A percentile compares a stretch with the other conserved stretches of the same genome.
phyloP scores from a whole-genome alignment of 2,329 filamentous ascomycete genomes.

The Fusarium udum region DNA sequence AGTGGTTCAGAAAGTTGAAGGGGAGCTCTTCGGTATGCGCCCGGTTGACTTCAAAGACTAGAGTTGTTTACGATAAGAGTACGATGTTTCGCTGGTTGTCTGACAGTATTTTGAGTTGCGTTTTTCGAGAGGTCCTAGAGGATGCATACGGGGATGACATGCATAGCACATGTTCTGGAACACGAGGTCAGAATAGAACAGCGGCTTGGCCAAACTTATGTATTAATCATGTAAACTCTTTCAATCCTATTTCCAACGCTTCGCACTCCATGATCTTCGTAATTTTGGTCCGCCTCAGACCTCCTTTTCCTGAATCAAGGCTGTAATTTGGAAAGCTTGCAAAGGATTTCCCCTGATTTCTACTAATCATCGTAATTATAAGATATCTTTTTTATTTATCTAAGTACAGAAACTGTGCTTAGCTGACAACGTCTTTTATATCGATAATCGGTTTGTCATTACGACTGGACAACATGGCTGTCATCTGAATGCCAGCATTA shows the following conservation, averaged over 20 bases:
- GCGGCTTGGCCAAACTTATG: not conserved
- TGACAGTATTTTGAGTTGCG: no score
- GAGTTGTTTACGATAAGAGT: fast-evolving
- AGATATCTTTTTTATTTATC: not conserved
- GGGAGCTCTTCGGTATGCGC: not conserved
- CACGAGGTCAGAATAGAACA: no score
- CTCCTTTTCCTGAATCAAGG: not conserved
- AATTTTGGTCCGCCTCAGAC: fast-evolving
- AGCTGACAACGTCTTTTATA: not conserved
- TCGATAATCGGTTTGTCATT: not conserved
- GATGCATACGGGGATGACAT: not conserved
- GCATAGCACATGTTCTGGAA: not conserved
- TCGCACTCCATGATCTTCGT: not conserved
- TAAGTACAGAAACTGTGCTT: not conserved
- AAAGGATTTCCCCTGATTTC: not conserved
- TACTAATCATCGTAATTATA: fast-evolving
- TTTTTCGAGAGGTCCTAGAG: no score
- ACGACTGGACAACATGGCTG: not conserved
- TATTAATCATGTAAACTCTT: not conserved
- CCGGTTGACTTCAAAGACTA: not conserved
- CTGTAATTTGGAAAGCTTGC: not conserved
- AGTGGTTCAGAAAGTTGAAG: fast-evolving
- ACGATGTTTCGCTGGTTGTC: fast-evolving
- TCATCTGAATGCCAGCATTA: not conserved
- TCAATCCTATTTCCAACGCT: not conserved